These are phyloP conservation scores for Tuber umbilicatum DNA, from an alignment of 495 filamentous ascomycete genomes.

Conservation along the genomic window DNA sequence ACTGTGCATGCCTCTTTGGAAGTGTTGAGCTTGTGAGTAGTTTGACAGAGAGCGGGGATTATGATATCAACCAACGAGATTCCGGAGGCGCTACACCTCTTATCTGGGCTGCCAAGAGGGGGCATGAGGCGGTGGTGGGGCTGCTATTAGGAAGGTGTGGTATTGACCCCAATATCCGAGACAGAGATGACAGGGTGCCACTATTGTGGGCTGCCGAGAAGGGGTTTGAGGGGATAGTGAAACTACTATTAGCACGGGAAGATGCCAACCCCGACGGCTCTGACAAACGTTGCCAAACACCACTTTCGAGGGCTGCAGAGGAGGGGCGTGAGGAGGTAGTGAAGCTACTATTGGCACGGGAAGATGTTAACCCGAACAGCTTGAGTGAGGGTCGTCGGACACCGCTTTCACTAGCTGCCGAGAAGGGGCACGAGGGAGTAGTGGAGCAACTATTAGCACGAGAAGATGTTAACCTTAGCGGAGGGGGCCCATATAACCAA, in stretches of 20 bases:
- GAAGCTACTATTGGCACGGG: background rate
- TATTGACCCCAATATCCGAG: constrained; percentile 31
- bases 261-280: constrained; percentile 10
- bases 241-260: constrained; percentile 6
- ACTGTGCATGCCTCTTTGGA: background rate
- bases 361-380: background rate
- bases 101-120: constrained; percentile 37
- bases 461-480: constrained; percentile 11
- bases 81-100: constrained; percentile 24
- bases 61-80: background rate
- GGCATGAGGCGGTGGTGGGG: constrained; percentile 14
- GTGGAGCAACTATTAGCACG: constrained; percentile 39
- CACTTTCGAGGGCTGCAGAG: constrained; percentile 13
- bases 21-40: background rate
- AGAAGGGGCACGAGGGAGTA: constrained; percentile 38
- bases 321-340: background rate
- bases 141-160: constrained; percentile 31
- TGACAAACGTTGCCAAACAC: constrained; percentile 24
- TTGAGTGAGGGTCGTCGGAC: background rate
- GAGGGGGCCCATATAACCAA: background rate
- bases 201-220: constrained; percentile 43
- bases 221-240: constrained; percentile 44
- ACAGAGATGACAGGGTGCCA: constrained; percentile 22
- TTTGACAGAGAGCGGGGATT: background rate
- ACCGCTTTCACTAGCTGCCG: constrained; percentile 14